Conservation (phyloP, 2,329 filamentous ascomycete genomes). For the Leptodontidium sp. region DNA sequence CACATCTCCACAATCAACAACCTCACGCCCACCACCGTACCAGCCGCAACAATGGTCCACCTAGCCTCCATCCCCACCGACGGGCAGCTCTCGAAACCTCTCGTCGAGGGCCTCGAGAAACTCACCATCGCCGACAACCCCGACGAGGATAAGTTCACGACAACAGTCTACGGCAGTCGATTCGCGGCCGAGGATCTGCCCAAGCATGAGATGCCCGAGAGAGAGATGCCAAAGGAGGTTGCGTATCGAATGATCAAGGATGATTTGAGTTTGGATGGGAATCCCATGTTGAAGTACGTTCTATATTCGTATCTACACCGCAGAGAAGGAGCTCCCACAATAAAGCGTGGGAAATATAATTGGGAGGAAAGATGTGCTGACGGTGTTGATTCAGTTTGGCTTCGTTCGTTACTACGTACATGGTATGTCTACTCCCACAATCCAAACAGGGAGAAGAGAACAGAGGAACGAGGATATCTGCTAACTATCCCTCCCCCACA, state of each 20-base stretch:
- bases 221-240: slow-evolving; percentile 88
- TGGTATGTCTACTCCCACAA: slow-evolving; percentile 63
- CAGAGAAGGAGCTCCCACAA: not conserved
- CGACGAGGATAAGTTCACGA: slow-evolving; percentile 42
- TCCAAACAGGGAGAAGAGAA: not conserved
- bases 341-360: not conserved
- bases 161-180: slow-evolving; percentile 79
- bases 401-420: slow-evolving; percentile 95
- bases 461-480: not conserved
- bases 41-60: slow-evolving; percentile 55
- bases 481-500: slow-evolving; percentile 46
- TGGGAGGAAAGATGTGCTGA: slow-evolving; percentile 22
- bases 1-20: not conserved
- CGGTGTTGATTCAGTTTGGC: slow-evolving; percentile 68
- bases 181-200: slow-evolving; percentile 86
- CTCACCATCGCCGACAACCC: slow-evolving; percentile 50
- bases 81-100: slow-evolving; percentile 32
- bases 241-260: slow-evolving; percentile 99
- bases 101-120: slow-evolving; percentile 55
- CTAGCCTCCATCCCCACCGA: slow-evolving; percentile 52
- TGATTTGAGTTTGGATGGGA: slow-evolving; percentile 89
- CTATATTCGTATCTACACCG: not conserved
- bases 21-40: not conserved
- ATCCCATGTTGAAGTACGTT: slow-evolving; percentile 81
- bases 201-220: slow-evolving; percentile 84